These are phyloP conservation scores for Solanum gandarillasii DNA, from an alignment of 257 asterid genomes.

Conservation along the genomic window DNA sequence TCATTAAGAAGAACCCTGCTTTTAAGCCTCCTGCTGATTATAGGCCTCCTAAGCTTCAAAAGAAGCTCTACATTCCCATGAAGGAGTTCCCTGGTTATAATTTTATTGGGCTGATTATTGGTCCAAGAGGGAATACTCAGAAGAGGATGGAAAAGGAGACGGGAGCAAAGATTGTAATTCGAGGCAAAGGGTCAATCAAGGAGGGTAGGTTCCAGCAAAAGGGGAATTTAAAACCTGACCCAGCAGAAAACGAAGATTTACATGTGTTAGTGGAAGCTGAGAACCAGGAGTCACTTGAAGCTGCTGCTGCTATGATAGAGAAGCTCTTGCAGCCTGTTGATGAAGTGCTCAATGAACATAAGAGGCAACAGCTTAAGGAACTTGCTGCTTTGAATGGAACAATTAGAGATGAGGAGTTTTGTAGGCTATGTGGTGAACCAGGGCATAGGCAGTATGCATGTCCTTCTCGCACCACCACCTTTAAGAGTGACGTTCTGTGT, in stretches of 20 bases:
- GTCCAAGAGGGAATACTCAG: slow-evolving; percentile 96
- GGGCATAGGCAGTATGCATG: slow-evolving; percentile 93
- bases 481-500: slow-evolving; percentile 88
- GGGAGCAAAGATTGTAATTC: slow-evolving; percentile 88
- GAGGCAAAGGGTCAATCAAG: slow-evolving; percentile 92
- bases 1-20: slow-evolving; percentile 83
- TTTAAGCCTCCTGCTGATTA: slow-evolving; percentile 98
- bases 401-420: slow-evolving; percentile 86
- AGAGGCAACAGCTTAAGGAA: slow-evolving; percentile 93
- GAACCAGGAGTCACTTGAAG: slow-evolving; percentile 79
- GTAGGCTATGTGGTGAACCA: slow-evolving; percentile 92
- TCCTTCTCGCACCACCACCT: slow-evolving; percentile 75
- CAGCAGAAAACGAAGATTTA: slow-evolving; percentile 85
- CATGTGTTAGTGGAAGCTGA: slow-evolving; percentile 97
- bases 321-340: slow-evolving; percentile 98
- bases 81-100: slow-evolving; percentile 94
- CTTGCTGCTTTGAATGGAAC: slow-evolving; percentile 97
- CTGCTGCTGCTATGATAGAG: slow-evolving; percentile 95
- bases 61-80: slow-evolving; percentile 88
- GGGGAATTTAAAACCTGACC: slow-evolving; percentile 76
- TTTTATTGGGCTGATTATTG: slow-evolving; percentile 84
- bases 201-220: slow-evolving; percentile 95
- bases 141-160: slow-evolving; percentile 95
- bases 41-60: slow-evolving; percentile 90
- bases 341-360: slow-evolving; percentile 93